Evolutionary conservation across 495 filamentous ascomycete species (phyloP).

Genomic region (Penicillium flavigenum): DNA sequence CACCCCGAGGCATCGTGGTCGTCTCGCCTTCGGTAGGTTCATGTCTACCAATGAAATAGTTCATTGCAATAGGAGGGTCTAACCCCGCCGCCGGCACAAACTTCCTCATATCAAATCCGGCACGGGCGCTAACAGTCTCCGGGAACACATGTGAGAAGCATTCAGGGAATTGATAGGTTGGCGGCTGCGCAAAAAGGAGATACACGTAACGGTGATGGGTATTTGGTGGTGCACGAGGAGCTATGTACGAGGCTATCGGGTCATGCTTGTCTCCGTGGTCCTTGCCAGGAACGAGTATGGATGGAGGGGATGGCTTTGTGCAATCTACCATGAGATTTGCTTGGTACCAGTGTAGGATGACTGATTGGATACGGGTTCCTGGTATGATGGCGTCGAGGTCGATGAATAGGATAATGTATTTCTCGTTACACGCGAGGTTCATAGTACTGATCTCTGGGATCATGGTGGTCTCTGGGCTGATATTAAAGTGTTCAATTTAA

Average conservation of each 20-base stretch:
- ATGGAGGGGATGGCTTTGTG: neutral
- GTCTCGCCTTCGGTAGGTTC: constrained; percentile 7
- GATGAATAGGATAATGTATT: constrained; percentile 35
- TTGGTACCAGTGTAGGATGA: constrained; percentile 45
- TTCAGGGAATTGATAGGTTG: constrained; percentile 27
- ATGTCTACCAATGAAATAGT: constrained; percentile 38
- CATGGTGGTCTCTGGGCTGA: constrained; percentile 15
- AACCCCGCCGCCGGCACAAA: constrained; percentile 35
- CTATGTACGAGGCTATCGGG: constrained; percentile 31
- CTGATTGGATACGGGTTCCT: constrained; percentile 21
- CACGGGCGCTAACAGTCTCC: constrained; percentile 22
- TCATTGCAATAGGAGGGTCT: constrained; percentile 31
- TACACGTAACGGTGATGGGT: constrained; percentile 40
- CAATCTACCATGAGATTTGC: constrained; percentile 22
- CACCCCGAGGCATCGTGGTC: constrained; percentile 8
- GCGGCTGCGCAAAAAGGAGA: constrained; percentile 37
- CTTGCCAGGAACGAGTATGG: neutral
- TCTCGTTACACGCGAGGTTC: constrained; percentile 12
- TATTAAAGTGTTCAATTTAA: constrained; percentile 9
- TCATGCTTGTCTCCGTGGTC: neutral
- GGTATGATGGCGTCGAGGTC: constrained; percentile 38
- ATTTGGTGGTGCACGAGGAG: constrained; percentile 35
- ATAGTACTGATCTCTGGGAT: constrained; percentile 25
- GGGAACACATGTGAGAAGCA: constrained; percentile 35
- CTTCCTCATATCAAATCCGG: constrained; percentile 33